Evolutionary conservation across 2,329 filamentous ascomycete species (phyloP).

Genomic region (Hypoxylon sp.): DNA sequence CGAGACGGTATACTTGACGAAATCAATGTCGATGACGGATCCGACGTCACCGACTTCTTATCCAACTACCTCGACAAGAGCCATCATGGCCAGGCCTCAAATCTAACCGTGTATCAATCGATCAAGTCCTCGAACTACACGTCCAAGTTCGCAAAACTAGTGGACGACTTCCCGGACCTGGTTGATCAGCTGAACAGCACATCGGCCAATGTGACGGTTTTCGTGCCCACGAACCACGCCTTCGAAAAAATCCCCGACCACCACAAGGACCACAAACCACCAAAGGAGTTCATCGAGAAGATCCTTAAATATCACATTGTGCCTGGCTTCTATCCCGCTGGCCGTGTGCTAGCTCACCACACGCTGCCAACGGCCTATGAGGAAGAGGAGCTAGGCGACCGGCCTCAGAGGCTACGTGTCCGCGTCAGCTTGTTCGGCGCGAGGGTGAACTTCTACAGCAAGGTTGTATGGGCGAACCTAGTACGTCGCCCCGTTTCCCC

Average conservation of each 20-base stretch:
- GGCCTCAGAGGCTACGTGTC: slow-evolving; percentile 80
- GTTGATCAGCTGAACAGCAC: slow-evolving; percentile 82
- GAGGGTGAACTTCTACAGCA: slow-evolving; percentile 82
- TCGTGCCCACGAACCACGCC: slow-evolving; percentile 83
- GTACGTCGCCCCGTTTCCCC: slow-evolving; percentile 60
- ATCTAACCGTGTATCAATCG: slow-evolving; percentile 84
- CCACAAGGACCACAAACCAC: slow-evolving; percentile 67
- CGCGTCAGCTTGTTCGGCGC: slow-evolving; percentile 75
- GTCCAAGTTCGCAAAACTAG: slow-evolving; percentile 80
- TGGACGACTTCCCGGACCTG: slow-evolving; percentile 80
- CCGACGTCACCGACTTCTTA: slow-evolving; percentile 45
- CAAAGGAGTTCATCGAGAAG: slow-evolving; percentile 78
- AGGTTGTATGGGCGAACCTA: slow-evolving; percentile 78
- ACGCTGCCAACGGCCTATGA: slow-evolving; percentile 81
- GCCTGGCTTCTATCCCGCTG: slow-evolving; percentile 75
- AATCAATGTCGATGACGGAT: slow-evolving; percentile 28
- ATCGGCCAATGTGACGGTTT: slow-evolving; percentile 81
- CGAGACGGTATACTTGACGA: slow-evolving; percentile 33
- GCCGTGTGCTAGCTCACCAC: slow-evolving; percentile 75
- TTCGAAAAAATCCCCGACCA: slow-evolving; percentile 74
- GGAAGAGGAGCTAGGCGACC: slow-evolving; percentile 71
- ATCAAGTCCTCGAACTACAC: slow-evolving; percentile 84
- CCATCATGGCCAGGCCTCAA: slow-evolving; percentile 53
- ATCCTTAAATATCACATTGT: slow-evolving; percentile 83
- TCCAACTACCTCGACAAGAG: slow-evolving; percentile 20